Base-by-base conservation (phyloP, 2,329 filamentous ascomycete genomes). In the Fusarium phyllophilum region DNA sequence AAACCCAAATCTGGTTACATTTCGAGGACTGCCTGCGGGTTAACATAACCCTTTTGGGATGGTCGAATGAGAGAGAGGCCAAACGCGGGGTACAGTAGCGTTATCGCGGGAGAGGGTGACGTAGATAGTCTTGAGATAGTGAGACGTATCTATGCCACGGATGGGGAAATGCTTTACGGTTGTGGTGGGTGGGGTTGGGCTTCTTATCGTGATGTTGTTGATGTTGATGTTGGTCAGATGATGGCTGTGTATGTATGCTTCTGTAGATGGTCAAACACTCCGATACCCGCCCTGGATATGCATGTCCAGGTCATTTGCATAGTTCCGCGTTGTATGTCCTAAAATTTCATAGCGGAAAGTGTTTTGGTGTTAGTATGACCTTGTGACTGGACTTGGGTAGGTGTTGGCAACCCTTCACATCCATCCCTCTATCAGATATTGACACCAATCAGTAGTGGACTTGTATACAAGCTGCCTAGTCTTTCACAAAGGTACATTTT, bases 11-110 rank as follows among this genome's bases (percentile, higher is more conserved):
- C 8, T 15, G 72, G 72, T 49, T 61, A 75, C 41, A 41, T 6
- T 71, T 74, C n/a, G 72, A 74, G 71, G 41, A 29, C 10, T 4
- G 41, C 29, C 38, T n/a, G 38, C 51, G 39, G 72, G 72, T 61
- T 74, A 74, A 74, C 72, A 75, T 74, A 59, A 51, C 72, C 62
- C 5, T n/a, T 68, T 74, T 52, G 22, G 71, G 59, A 60, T 52
- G 51, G 69, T 71, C 31, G 26, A 24, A 36, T 31, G 46, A 56
- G 57, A 36, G 57, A 36, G 5, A 15, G 41, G 26, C 36, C 5
- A 49, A 62, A 74, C 72, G 72, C 72, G 72, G 72, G 72, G 72
- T 74, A 74, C 46, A 57, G 55, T 46, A 52, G 56, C 34, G 46
- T 74, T 74, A 74, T 74, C 72, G 59, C 33, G 41, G 15, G 24